Evolutionary conservation across 805 yeast species (phyloP), one percentile per base, ranked within the genome.

Genomic region (Candida ipomoeae): DNA sequence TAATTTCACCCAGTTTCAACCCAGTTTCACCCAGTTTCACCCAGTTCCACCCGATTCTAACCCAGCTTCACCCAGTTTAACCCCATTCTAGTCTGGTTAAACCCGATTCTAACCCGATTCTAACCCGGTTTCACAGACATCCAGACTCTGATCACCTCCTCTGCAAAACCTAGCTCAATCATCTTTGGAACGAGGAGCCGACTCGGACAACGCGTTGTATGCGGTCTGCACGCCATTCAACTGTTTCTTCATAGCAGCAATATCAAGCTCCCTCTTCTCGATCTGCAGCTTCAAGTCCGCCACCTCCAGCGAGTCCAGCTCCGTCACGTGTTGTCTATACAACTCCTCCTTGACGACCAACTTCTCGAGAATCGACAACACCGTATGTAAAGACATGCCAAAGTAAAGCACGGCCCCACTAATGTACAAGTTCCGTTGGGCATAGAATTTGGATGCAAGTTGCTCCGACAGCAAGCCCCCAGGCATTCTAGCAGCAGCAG

Each of bases 361-460:
- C 62, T 81, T 79, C 52, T 70, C 71, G 43, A 82, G 71, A 48
- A 83, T 74, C 36, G 76, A 73, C 55, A 78, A 68, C 43, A 81
- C 80, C 0, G 84, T 80, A 35, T 73, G 74, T 50, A 82, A 81
- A 8, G 84, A 80, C 44, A 82, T 55, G 50, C 68, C 71, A 58
- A 81, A 73, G 63, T 79, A 83, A 51, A 83, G 64, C 4, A 82
- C 83, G 7, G 84, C 84, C 7, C 87, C 88, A 14, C 82, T 75
- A 48, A 83, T 73, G 62, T 83, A 83, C 39, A 81, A 69, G 56
- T 83, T 83, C 61, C 88, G 72, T 63, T 83, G 87, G 37, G 83
- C 74, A 57, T 81, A 83, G 50, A 84, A 82, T 53, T 82, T 79
- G 43, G 80, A 69, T 5, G 85, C 87, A 55, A 81, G 65, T 53